These are phyloP conservation scores for Ascocoryne sarcoides DNA, from an alignment of 2,329 filamentous ascomycete species.

Conservation along the genomic window DNA sequence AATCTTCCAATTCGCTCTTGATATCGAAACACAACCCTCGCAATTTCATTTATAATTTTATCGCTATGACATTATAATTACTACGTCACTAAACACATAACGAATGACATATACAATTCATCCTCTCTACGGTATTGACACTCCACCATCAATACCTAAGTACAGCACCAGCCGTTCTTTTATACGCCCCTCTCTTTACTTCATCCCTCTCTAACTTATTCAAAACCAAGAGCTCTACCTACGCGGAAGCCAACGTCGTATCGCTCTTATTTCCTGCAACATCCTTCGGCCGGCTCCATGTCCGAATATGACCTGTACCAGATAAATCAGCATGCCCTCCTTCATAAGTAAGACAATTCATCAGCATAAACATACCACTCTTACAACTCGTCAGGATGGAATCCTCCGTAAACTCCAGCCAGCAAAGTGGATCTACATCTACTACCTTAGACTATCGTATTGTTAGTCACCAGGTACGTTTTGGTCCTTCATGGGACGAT, in stretches of 20 bases:
- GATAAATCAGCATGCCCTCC: not conserved
- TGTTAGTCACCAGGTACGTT: slow-evolving; percentile 16
- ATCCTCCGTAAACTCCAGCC: slow-evolving; percentile 89
- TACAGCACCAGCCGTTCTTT: too few relatives aligned
- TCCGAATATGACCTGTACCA: slow-evolving; percentile 18
- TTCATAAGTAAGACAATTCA: not conserved
- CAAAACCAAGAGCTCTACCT: not conserved
- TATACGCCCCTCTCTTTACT: too few relatives aligned
- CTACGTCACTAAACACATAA: too few relatives aligned
- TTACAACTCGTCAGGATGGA: slow-evolving; percentile 89
- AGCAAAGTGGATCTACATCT: slow-evolving; percentile 78
- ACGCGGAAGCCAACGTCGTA: slow-evolving; percentile 7
- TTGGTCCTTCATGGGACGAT: too few relatives aligned
- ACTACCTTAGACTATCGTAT: slow-evolving; percentile 62
- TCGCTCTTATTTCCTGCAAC: slow-evolving; percentile 10
- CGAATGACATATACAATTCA: too few relatives aligned
- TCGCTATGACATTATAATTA: too few relatives aligned
- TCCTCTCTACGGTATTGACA: too few relatives aligned
- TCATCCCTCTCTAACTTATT: too few relatives aligned
- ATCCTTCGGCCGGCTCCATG: slow-evolving; percentile 20
- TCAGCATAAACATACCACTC: slow-evolving; percentile 68
- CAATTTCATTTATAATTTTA: too few relatives aligned
- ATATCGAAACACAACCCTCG: too few relatives aligned
- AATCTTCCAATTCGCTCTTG: too few relatives aligned
- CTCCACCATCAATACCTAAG: too few relatives aligned